These are phyloP conservation scores for Pythium apleroticum DNA, from an alignment of 352 stramenopile genomes.

Conservation along the genomic window DNA sequence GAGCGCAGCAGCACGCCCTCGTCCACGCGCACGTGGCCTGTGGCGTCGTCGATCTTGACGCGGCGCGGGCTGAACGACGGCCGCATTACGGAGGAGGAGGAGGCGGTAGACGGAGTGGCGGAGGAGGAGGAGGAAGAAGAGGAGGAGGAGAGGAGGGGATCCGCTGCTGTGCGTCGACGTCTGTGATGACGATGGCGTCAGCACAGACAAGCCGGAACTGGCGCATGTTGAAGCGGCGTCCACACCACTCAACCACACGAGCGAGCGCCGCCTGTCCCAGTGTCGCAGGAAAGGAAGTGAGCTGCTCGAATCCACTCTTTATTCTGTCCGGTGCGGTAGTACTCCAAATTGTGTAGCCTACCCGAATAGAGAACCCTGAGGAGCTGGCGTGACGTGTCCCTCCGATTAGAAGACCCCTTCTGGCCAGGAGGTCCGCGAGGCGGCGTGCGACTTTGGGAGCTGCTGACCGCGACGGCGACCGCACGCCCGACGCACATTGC, in stretches of 20 bases:
- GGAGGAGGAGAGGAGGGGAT: not conserved
- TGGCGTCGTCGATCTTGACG: slow-evolving; percentile 40
- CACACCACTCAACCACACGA: slow-evolving; percentile 5
- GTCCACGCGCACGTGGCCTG: slow-evolving; percentile 33
- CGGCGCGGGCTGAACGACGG: slow-evolving; percentile 46
- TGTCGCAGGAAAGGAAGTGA: not conserved
- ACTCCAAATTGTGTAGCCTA: not conserved
- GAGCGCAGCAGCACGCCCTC: slow-evolving; percentile 37
- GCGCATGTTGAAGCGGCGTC: slow-evolving; percentile 23
- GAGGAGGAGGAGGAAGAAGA: not conserved
- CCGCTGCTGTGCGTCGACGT: not conserved
- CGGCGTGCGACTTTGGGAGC: slow-evolving; percentile 1
- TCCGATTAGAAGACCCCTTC: slow-evolving; percentile 18
- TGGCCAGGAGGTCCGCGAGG: not conserved
- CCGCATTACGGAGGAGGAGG: slow-evolving; percentile 28
- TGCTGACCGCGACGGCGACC: not conserved
- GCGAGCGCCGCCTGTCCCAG: slow-evolving; percentile 3
- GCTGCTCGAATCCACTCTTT: not conserved
- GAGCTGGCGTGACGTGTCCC: slow-evolving; percentile 15
- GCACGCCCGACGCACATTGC: slow-evolving; percentile 1
- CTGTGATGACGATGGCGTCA: not conserved
- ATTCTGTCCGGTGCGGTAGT: slow-evolving; percentile 17
- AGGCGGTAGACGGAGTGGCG: not conserved
- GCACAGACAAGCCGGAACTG: slow-evolving; percentile 2
- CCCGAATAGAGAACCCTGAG: not conserved